A percentile compares a stretch with the other conserved stretches of the same genome.
Evolutionary conservation across 1,284 basidiomycete species (phyloP).

Genomic region (Malassezia vespertilionis): DNA sequence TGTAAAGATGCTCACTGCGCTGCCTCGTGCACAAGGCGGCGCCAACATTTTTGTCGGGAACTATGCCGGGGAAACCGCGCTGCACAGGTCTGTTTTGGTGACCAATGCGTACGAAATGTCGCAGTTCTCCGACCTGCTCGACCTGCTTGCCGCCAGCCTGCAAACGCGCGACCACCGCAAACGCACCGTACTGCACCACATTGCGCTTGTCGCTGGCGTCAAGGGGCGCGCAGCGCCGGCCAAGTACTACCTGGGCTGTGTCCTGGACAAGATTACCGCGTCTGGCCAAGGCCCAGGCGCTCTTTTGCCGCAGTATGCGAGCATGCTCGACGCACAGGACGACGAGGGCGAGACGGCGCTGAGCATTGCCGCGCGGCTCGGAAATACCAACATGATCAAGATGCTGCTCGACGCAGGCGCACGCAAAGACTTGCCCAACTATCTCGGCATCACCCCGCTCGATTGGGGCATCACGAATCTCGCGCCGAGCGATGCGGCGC

Average conservation of each 20-base stretch:
- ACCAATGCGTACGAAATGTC: conserved; percentile 70
- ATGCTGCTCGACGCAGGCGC: conserved; percentile 86
- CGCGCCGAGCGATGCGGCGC: conserved; percentile 2
- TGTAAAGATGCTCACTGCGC: conserved; percentile 48
- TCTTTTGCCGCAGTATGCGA: no score
- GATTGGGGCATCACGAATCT: conserved; percentile 59
- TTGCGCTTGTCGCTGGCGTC: conserved; percentile 78
- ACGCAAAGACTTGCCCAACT: conserved; percentile 80
- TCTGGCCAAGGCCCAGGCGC: conserved; percentile 46
- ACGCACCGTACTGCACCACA: conserved; percentile 85
- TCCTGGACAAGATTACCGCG: conserved; percentile 59
- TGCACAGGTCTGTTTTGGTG: conserved; percentile 81
- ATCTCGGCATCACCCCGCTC: conserved; percentile 76
- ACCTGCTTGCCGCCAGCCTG: conserved; percentile 60
- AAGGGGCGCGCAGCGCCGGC: conserved; percentile 74
- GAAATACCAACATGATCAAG: conserved; percentile 75
- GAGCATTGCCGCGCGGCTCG: conserved; percentile 86
- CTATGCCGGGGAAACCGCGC: conserved; percentile 82
- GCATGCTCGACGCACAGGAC: conserved; percentile 83
- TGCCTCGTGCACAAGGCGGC: conserved; percentile 53
- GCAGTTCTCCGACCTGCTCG: conserved; percentile 61
- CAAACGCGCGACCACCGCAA: conserved; percentile 81
- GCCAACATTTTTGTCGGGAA: conserved; percentile 53
- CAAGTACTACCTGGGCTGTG: conserved; percentile 80
- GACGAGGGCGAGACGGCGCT: conserved; percentile 91